Base-by-base conservation (phyloP, 495 filamentous ascomycete species). In the Aspergillus homomorphus region DNA sequence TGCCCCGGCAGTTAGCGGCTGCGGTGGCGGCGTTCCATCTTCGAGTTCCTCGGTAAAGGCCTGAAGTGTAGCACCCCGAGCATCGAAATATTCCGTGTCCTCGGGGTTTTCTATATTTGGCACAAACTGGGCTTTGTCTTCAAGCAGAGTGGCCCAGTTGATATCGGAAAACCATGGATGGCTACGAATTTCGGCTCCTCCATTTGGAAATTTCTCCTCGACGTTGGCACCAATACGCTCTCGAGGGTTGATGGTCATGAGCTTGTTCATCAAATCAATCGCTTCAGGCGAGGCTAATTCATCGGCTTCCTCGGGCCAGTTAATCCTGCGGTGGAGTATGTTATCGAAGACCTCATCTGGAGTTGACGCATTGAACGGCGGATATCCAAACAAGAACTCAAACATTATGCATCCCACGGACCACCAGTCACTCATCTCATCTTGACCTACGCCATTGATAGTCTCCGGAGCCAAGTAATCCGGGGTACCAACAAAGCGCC, bases 341-440 rank as follows among this genome's bases (percentile, higher is more conserved):
- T 98, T 98, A 61, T 96, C 91, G 66, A 98, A 98, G 12, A 98
- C 95, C 65, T 93, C 81, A 57, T 98, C 95, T 0, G 94, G 94
- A 43, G 91, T 90, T 18, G 79, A 78, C 6, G 90, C 94, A 68
- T 98, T 91, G 73, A 98, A 98, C 20, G 94, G 94, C 1, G 94
- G 94, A 73, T 90, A 82, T 54, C 94, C 89, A 68, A 89, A 98
- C 19, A 98, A 76, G 59, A 96, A 97, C 63, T 98, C 94, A 68
- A 97, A 98, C 73, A 98, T 78, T 58, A 98, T 98, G 65, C 94
- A 98, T 2, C 94, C 94, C 46, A 98, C 77, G 7, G 94, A 98
- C 94, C 94, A 98, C 94, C 94, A 98, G 82, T 98, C 94, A 70
- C 94, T 97, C 62, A 92, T 92, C 69, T 98, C 92, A 69, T 98